Conservation (phyloP, 306 rosid species). For the Adenanthera pavonina region DNA sequence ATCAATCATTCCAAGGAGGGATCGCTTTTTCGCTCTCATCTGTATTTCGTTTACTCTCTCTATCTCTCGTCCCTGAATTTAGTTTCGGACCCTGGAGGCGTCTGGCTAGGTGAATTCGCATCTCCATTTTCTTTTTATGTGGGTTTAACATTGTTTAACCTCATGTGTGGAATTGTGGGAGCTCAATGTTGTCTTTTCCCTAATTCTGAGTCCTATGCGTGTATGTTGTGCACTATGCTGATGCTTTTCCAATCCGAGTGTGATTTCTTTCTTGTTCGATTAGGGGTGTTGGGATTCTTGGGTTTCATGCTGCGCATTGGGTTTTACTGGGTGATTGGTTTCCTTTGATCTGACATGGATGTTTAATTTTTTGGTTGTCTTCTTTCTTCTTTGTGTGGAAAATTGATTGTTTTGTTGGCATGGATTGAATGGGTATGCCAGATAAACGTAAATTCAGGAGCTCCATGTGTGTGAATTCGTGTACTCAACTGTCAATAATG, state of each 20-base stretch:
- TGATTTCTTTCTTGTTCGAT: slow-evolving; percentile 39
- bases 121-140: slow-evolving; percentile 27
- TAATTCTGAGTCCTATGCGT: slow-evolving; percentile 16
- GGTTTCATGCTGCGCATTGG: slow-evolving; percentile 42
- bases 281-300: slow-evolving; percentile 46
- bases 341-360: slow-evolving; percentile 32
- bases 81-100: slow-evolving; percentile 12
- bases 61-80: slow-evolving; percentile 23
- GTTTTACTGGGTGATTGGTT: slow-evolving; percentile 42
- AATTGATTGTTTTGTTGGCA: background rate
- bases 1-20: slow-evolving; percentile 65
- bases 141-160: slow-evolving; percentile 16
- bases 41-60: slow-evolving; percentile 21
- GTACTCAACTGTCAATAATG: background rate
- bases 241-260: slow-evolving; percentile 34
- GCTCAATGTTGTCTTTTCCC: slow-evolving; percentile 23
- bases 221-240: background rate
- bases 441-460: slow-evolving; percentile 18
- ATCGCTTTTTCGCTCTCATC: slow-evolving; percentile 41
- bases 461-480: background rate
- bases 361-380: background rate
- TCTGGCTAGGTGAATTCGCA: slow-evolving; percentile 50
- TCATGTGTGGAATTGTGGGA: slow-evolving; percentile 26
- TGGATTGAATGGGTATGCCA: background rate
- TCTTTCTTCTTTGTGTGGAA: slow-evolving; percentile 28